Percentiles rank a stretch among this genome's conserved stretches.
These are phyloP conservation scores for Ophiognomonia clavigignenti-juglandacearum DNA, from an alignment of 2,329 filamentous ascomycete species.

Conservation along the genomic window DNA sequence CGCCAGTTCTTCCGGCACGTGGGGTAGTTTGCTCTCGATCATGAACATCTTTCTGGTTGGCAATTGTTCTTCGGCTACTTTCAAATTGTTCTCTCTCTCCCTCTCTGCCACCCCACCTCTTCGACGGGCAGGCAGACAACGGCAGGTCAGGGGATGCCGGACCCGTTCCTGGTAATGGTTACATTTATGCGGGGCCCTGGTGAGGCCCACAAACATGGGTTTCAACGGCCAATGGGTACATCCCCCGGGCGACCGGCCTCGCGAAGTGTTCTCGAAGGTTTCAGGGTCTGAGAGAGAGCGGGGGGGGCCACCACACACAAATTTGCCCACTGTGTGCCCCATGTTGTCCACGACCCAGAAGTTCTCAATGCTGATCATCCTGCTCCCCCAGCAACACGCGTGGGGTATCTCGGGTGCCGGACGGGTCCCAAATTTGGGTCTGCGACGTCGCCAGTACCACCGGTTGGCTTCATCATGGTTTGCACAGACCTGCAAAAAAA, in stretches of 20 bases:
- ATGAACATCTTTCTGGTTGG: too few species aligned
- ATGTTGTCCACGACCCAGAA: too few species aligned
- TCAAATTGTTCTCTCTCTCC: neutral
- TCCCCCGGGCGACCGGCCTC: slow-evolving; percentile 15
- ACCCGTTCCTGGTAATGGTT: slow-evolving; percentile 4
- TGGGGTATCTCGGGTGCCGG: slow-evolving; percentile 8
- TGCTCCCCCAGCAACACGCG: too few species aligned
- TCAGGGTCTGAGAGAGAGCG: slow-evolving; percentile 13
- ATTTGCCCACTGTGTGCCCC: too few species aligned
- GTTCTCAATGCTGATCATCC: too few species aligned
- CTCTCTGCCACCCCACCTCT: neutral
- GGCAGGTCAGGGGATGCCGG: neutral
- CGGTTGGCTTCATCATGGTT: slow-evolving; percentile 12
- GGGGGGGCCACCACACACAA: too few species aligned
- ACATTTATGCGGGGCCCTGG: slow-evolving; percentile 2
- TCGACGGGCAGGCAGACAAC: neutral
- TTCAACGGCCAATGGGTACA: slow-evolving; percentile 15
- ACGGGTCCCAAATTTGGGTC: slow-evolving; percentile 11
- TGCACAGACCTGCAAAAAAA: too few species aligned
- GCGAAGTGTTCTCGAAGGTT: slow-evolving; percentile 20
- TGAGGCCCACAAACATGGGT: slow-evolving; percentile 5
- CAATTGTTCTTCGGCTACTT: too few species aligned
- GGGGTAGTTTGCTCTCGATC: too few species aligned
- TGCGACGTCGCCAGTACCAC: slow-evolving; percentile 16
- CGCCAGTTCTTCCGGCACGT: too few species aligned